Conservation (phyloP, 2,329 filamentous ascomycete species). For the Microsporum audouinii region DNA sequence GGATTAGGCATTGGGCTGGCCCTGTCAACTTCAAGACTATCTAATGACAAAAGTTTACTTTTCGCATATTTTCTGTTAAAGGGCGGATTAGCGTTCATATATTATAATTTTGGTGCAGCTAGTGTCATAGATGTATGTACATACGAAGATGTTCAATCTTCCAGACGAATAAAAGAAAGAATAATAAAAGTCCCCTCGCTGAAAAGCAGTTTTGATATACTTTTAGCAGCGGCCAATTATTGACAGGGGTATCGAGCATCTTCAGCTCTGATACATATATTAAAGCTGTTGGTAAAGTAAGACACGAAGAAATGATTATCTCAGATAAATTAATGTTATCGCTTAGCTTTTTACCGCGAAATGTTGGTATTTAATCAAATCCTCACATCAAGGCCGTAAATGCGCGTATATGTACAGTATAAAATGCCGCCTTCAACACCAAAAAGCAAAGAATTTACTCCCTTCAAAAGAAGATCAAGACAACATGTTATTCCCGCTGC, state of each 20-base stretch:
- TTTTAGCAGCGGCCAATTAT: neutral
- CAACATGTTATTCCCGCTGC: neutral
- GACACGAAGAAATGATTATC: no score
- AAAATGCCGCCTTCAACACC: no score
- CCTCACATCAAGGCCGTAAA: neutral
- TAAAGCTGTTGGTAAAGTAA: no score
- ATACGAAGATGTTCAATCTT: no score
- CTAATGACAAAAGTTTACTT: slow-evolving; percentile 5
- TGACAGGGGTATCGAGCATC: neutral
- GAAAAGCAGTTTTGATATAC: neutral
- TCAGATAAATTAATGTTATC: no score
- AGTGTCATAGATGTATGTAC: no score
- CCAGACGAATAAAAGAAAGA: no score
- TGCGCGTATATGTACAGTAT: no score
- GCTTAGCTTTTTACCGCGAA: no score
- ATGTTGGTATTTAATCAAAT: neutral
- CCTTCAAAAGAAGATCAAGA: no score
- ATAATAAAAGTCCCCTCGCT: neutral
- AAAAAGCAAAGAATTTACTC: no score
- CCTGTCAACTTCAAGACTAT: slow-evolving; percentile 25
- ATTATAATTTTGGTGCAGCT: neutral
- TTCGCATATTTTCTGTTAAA: neutral
- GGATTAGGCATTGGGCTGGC: slow-evolving; percentile 27
- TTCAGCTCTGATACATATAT: neutral
- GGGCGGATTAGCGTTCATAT: neutral